Base-by-base conservation (phyloP, 495 filamentous ascomycete species). In the Podospora tetraspora region DNA sequence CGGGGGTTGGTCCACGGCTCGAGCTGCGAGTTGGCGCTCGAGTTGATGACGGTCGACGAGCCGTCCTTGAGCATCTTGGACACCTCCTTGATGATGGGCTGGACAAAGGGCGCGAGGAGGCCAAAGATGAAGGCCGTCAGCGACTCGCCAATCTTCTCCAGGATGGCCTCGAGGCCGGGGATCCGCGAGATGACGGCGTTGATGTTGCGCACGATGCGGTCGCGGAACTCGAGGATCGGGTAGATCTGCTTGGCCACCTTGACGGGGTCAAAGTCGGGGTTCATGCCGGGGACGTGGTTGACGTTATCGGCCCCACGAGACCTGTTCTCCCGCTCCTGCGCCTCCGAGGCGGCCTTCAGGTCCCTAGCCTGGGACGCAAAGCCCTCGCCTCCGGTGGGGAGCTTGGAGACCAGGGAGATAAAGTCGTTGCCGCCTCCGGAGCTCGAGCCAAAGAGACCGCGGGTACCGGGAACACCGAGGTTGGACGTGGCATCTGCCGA, bases 91-190 rank as follows among this genome's bases (percentile, higher is more conserved):
- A 99, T 97, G 75, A 98, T 88, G 16, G 95, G 95, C 21, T 91
- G 86, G 57, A 99, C 82, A 79, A 92, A 97, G 3, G 95, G 95
- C 0, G 95, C 91, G 11, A 99, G 81, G 0, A 99, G 85, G 22
- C 92, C 93, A 68, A 99, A 84, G 66, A 98, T 84, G 74, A 98
- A 97, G 23, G 96, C 80, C 3, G 95, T 96, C 32, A 99, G 80
- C 0, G 91, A 93, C 75, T 99, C 95, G 61, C 89, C 91, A 75
- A 99, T 94, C 68, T 91, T 94, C 68, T 97, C 93, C 27, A 97
- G 85, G 5, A 97, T 81, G 4, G 85, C 84, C 75, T 96, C 92
- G 3, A 99, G 84, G 3, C 94, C 95, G 0, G 94, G 94, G 32
- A 99, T 91, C 80, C 93, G 97, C 71, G 94, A 91, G 69, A 98